Evolutionary conservation across 106 monocot species (phyloP), one percentile per base, ranked within the genome.

Genomic region (Ottelia alismoides): DNA sequence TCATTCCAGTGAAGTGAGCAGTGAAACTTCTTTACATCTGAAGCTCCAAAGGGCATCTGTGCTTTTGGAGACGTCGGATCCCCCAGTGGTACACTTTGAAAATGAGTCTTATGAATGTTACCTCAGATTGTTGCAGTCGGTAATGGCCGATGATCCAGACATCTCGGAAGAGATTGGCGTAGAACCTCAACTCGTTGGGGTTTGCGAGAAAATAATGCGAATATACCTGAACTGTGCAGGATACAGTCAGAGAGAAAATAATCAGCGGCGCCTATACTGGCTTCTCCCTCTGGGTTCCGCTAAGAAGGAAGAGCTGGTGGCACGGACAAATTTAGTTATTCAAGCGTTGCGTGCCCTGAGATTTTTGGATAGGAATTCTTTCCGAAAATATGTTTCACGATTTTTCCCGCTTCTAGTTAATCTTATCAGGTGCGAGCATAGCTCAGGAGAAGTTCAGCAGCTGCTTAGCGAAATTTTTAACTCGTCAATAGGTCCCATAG

Each of bases 231-330:
- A 61, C 17, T 90, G 98, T 51, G 82, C 90, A 5, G 70, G 70
- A 28, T 44, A 50, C 30, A 28, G 65, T 46, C 64, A 70, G 10
- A 16, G 23, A 32, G 19, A 52, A 10, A 45, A 51, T 20, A 58
- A 51, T 23, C 22, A 52, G 10, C 66, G 20, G 11, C 53, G 62
- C 6, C 20, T 72, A 7, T 73, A 77, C n/a, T 74, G 82, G 82
- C 47, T 56, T 22, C 76, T 90, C n/a, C 89, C 90, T 21, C 30
- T 98, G 48, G 75, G 68, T 60, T 62, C 79, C 1, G 82, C 82
- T 11, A 86, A 72, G 70, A 98, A 83, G 53, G 98, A 98, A 57
- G 98, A 98, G 65, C 51, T 90, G 59, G 79, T 74, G 0, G 90
- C 85, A 2, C 58, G 98, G 30, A 73, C 85, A 67, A 52, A 78